Conservation (phyloP, 2,329 filamentous ascomycete species). For the Arthrobotrys musiformis region DNA sequence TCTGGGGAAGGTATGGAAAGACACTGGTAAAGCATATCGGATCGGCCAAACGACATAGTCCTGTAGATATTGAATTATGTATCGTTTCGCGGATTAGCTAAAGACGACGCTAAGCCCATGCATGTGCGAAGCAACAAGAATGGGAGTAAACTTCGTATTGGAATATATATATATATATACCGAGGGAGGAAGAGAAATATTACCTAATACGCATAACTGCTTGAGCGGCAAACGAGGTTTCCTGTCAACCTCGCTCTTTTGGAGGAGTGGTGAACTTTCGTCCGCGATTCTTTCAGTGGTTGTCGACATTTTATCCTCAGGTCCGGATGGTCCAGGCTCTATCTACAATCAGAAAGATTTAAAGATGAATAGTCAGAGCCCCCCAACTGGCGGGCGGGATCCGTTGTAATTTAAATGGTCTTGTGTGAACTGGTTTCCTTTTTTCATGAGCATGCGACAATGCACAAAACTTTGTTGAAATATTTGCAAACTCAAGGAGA, state of each 20-base stretch:
- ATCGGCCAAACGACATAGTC: conserved; percentile 32
- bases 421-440: too few species aligned
- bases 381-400: not conserved
- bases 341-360: not conserved
- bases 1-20: conserved; percentile 36
- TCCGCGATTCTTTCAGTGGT: not conserved
- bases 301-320: not conserved
- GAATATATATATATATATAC: too few species aligned
- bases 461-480: too few species aligned
- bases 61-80: not conserved
- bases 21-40: conserved; percentile 36
- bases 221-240: conserved; percentile 1
- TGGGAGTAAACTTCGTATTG: too few species aligned
- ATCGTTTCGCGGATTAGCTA: not conserved
- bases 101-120: too few species aligned
- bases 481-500: too few species aligned
- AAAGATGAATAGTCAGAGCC: not conserved
- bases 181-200: not conserved
- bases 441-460: too few species aligned
- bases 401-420: not conserved
- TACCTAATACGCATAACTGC: conserved; percentile 25
- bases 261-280: conserved; percentile 15
- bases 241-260: not conserved
- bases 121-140: too few species aligned
- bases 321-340: too few species aligned